Evolutionary conservation across 106 monocot genomes (phyloP), one percentile per base, ranked within the genome.

Genomic region (Triglochin maritima): DNA sequence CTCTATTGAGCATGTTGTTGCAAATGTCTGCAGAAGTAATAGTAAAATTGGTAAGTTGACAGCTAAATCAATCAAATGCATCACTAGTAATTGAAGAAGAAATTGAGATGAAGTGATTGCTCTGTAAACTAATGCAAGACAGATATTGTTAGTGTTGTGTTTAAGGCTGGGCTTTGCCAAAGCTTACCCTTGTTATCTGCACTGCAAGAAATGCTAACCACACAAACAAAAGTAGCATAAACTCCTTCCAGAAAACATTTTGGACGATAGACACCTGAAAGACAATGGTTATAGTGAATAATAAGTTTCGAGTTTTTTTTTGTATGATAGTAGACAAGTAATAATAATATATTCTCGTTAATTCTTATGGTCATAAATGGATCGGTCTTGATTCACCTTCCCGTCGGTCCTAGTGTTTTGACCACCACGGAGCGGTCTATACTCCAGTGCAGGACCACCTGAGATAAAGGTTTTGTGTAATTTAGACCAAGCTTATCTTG

Each of bases 151-250:
- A 52, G 9, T 52, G 11, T 52, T 52, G 7, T 8, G 7, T 8
- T 11, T 52, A 52, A 52, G 11, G 17, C 2, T 50, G 49, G 3
- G 47, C 65, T 29, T 47, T 4, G 17, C 17, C 6, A 64, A 53
- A 16, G 13, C 7, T 67, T 43, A 81, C 81, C 81, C 81, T 85
- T 47, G 78, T 49, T 45, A 81, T 71, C 65, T 85, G 84, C 68
- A 85, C 67, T 4, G 61, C 74, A 62, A 85, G 84, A 64, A 85
- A 81, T 65, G 81, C 81, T 49, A 85, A 59, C 84, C 84, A 85
- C 48, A 85, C 84, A 46, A 69, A 81, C 41, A 81, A 54, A 52
- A 85, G 81, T 17, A 81, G 60, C 47, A 68, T 44, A 6, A 85
- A 59, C 61, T 85, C 84, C 51, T 85, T 85, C 80, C 77, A 85